phyloP scores from a whole-genome alignment of 495 filamentous ascomycete genomes.

The Stereocaulon alpinum region DNA sequence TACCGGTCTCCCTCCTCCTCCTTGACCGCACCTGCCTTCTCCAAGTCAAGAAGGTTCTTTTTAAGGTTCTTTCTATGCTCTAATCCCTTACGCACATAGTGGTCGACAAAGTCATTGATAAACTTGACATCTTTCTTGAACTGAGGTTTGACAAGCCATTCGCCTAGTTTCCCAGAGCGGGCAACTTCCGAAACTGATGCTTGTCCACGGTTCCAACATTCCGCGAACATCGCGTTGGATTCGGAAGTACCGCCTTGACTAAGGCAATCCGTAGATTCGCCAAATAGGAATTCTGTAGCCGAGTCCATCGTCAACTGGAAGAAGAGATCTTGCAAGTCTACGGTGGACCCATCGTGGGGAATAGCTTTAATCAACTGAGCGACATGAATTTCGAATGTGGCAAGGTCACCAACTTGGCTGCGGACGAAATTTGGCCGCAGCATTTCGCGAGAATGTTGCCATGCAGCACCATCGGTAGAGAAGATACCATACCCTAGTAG shows the following conservation, averaged over 20 bases:
- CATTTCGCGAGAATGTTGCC: conserved; percentile 48
- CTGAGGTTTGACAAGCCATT: conserved; percentile 31
- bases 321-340: conserved; percentile 53
- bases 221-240: conserved; percentile 24
- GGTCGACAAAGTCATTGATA: conserved; percentile 40
- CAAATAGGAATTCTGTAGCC: conserved; percentile 59
- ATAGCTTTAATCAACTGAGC: conserved; percentile 40
- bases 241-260: conserved; percentile 20
- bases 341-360: conserved; percentile 36
- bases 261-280: conserved; percentile 42
- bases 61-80: conserved; percentile 23
- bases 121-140: conserved; percentile 31
- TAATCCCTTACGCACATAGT: conserved; percentile 38
- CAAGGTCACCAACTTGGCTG: conserved; percentile 34
- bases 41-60: conserved; percentile 18
- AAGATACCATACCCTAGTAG: conserved; percentile 57
- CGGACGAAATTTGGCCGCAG: conserved; percentile 34
- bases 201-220: conserved; percentile 37
- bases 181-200: conserved; percentile 29
- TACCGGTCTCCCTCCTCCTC: conserved; percentile 31
- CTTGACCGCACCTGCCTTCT: conserved; percentile 6
- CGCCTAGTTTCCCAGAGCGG: conserved; percentile 30
- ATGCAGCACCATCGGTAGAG: conserved; percentile 55
- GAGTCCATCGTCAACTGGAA: conserved; percentile 54
- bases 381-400: conserved; percentile 48